These are phyloP conservation scores for Platanus orientalis DNA, from an alignment of 164 flowering plant species.

Conservation along the genomic window DNA sequence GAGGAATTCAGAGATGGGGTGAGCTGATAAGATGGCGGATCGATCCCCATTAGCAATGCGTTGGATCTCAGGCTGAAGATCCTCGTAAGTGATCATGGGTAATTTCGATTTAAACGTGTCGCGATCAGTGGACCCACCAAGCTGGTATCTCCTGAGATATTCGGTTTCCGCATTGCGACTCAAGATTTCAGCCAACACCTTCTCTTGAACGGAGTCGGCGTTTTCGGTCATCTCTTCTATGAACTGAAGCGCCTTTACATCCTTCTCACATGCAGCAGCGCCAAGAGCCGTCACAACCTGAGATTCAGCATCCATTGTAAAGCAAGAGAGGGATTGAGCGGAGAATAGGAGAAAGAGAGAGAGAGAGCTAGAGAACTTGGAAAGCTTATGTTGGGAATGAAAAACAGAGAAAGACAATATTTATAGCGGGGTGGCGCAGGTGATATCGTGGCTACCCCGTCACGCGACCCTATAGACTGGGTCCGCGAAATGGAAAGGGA, in stretches of 20 bases:
- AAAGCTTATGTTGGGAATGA: conserved; percentile 4
- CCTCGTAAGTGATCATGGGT: conserved; percentile 37
- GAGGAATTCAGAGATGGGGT: conserved; percentile 43
- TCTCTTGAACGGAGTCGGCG: conserved; percentile 30
- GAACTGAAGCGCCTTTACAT: conserved; percentile 34
- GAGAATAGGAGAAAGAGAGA: conserved; percentile 2
- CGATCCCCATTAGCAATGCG: conserved; percentile 47
- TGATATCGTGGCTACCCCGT: neutral
- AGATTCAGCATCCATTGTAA: conserved; percentile 28
- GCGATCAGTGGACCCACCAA: conserved; percentile 27
- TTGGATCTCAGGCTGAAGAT: conserved; percentile 37
- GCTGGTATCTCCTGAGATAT: conserved; percentile 22
- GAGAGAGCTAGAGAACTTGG: neutral
- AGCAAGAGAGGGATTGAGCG: neutral
- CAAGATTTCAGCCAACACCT: conserved; percentile 32
- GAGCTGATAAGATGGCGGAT: conserved; percentile 33
- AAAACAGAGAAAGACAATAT: neutral
- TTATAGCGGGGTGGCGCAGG: neutral
- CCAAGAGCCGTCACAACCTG: conserved; percentile 18
- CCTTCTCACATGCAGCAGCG: conserved; percentile 25
- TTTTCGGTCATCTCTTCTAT: conserved; percentile 40
- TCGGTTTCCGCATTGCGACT: conserved; percentile 33
- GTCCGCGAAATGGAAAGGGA: neutral
- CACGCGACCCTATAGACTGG: neutral
- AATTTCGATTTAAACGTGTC: conserved; percentile 33